Conservation (phyloP, 129 eudicot species). For the Glebionis coronaria region DNA sequence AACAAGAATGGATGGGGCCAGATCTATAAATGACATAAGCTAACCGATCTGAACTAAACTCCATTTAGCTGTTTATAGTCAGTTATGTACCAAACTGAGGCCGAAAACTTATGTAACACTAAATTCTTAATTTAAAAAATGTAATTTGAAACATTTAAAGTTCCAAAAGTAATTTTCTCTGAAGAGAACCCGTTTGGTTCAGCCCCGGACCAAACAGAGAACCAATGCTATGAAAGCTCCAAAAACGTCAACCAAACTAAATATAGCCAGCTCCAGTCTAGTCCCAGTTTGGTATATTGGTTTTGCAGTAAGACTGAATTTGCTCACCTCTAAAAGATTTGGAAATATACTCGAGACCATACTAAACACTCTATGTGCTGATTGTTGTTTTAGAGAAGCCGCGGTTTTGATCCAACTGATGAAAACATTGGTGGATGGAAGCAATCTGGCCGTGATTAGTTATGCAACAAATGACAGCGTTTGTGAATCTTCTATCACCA, state of each 20-base stretch:
- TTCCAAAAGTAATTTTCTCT: neutral
- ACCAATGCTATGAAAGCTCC: neutral
- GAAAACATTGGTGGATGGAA: slow-evolving; percentile 68
- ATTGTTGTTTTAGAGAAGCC: slow-evolving; percentile 40
- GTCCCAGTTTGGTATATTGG: neutral
- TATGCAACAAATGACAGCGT: neutral
- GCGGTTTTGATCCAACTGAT: slow-evolving; percentile 36
- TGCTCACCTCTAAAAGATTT: too few species aligned
- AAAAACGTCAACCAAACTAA: neutral
- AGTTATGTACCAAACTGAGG: neutral
- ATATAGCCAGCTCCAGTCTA: neutral
- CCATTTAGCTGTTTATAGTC: neutral
- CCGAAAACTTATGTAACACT: neutral
- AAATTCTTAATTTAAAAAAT: neutral
- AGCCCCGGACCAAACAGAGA: too few species aligned
- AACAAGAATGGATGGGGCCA: too few species aligned
- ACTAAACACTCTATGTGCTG: neutral
- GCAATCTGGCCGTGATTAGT: slow-evolving; percentile 43
- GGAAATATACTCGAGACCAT: neutral
- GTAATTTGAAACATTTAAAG: neutral
- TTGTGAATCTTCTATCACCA: slow-evolving; percentile 7
- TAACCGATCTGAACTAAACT: too few species aligned
- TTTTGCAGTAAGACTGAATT: too few species aligned
- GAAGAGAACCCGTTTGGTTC: neutral
- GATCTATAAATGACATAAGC: too few species aligned